Evolutionary conservation across 768 basidiomycete genomes (phyloP).

Genomic region (Lactarius quietus): DNA sequence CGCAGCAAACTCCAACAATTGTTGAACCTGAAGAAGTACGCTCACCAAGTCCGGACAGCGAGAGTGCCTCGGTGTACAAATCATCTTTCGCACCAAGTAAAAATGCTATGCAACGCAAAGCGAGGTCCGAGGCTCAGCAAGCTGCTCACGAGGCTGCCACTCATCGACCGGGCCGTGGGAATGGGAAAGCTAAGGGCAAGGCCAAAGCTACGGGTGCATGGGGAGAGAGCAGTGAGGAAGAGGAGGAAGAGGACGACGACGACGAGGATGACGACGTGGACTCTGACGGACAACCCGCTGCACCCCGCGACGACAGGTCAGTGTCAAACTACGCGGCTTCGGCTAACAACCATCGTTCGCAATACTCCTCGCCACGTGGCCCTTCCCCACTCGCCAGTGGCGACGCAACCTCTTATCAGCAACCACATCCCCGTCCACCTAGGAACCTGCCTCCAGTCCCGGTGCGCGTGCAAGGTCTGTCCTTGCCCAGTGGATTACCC

Average conservation of each 20-base stretch:
- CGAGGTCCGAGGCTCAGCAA: slow-evolving; percentile 79
- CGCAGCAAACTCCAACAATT: slow-evolving; percentile 31
- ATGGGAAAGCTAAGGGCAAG: slow-evolving; percentile 41
- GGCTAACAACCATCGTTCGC: slow-evolving; percentile 19
- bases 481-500: background rate
- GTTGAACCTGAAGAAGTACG: slow-evolving; percentile 30
- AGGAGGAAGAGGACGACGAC: slow-evolving; percentile 69
- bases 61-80: slow-evolving; percentile 46
- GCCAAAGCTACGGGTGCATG: slow-evolving; percentile 43
- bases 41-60: slow-evolving; percentile 28
- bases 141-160: slow-evolving; percentile 76
- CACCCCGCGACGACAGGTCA: slow-evolving; percentile 24
- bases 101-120: slow-evolving; percentile 80
- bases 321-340: slow-evolving; percentile 21
- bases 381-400: slow-evolving; percentile 19
- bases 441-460: slow-evolving; percentile 29
- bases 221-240: slow-evolving; percentile 76
- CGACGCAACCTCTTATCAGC: slow-evolving; percentile 13
- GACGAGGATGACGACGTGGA: slow-evolving; percentile 62
- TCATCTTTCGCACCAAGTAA: slow-evolving; percentile 89
- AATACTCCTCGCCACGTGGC: slow-evolving; percentile 15
- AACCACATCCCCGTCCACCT: slow-evolving; percentile 19
- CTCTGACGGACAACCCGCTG: slow-evolving; percentile 48
- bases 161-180: slow-evolving; percentile 64
- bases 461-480: slow-evolving; percentile 20